These are phyloP conservation scores for Solanum hybrid DNA, from an alignment of 305 asterid genomes.

Conservation along the genomic window DNA sequence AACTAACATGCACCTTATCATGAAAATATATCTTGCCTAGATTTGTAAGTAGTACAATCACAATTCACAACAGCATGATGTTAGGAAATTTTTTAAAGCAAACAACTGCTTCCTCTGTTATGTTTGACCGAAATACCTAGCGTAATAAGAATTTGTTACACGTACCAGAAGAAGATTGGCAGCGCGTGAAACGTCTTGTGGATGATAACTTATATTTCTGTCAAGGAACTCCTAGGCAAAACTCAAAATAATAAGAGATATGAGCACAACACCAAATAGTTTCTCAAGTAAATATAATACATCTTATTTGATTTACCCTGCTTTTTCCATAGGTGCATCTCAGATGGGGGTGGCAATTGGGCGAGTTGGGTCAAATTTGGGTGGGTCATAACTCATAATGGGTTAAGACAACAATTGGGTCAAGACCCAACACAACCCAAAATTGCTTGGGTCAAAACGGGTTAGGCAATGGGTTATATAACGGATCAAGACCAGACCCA, in stretches of 20 bases:
- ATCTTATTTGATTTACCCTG: neutral
- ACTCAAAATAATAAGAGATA: constrained; percentile 9
- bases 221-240: constrained; percentile 45
- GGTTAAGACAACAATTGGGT: neutral
- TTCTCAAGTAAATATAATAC: neutral
- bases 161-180: constrained; percentile 85
- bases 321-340: neutral
- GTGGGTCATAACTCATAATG: neutral
- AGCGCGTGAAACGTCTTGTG: constrained; percentile 89
- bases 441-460: neutral
- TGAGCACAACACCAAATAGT: neutral
- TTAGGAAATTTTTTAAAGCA: neutral
- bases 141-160: constrained; percentile 5
- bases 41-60: neutral
- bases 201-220: constrained; percentile 62
- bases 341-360: neutral
- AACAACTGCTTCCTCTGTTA: neutral
- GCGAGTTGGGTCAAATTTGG: neutral
- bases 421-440: neutral
- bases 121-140: neutral
- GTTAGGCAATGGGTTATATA: neutral
- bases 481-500: neutral
- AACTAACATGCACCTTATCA: neutral
- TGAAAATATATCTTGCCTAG: neutral
- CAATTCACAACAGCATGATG: neutral